Percentiles rank a stretch among this genome's conserved stretches.
Conservation (phyloP, 805 yeast genomes). For the Cyberlindnera galapagoensis region DNA sequence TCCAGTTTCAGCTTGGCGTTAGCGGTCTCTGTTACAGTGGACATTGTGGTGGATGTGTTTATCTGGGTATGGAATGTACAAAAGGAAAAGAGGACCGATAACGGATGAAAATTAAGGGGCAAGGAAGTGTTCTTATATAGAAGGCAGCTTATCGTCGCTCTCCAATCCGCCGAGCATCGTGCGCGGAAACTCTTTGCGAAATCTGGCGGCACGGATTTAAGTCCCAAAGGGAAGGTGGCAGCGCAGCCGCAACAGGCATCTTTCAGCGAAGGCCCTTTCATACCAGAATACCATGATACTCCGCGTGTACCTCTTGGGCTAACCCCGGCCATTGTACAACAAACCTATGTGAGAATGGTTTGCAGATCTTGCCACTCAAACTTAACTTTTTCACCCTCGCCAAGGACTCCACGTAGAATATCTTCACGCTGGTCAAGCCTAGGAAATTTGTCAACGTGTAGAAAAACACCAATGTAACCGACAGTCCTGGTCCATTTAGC, state of each 20-base stretch:
- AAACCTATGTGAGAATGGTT: slow-evolving; percentile 70
- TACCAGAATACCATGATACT: slow-evolving; percentile 73
- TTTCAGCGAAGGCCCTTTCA: too few species aligned
- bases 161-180: too few species aligned
- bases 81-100: slow-evolving; percentile 1
- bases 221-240: too few species aligned
- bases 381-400: slow-evolving; percentile 78
- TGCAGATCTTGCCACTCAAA: slow-evolving; percentile 64
- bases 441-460: slow-evolving; percentile 44
- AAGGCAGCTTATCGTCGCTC: too few species aligned
- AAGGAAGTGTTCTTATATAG: too few species aligned
- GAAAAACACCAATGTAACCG: slow-evolving; percentile 60
- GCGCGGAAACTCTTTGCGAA: too few species aligned
- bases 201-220: slow-evolving; percentile 19
- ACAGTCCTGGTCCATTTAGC: slow-evolving; percentile 79
- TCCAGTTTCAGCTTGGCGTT: slow-evolving; percentile 9
- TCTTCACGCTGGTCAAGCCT: slow-evolving; percentile 43
- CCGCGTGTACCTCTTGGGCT: slow-evolving; percentile 48
- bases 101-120: not conserved
- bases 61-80: not conserved
- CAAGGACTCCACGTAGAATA: slow-evolving; percentile 78
- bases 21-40: slow-evolving; percentile 6
- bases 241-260: too few species aligned
- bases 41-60: slow-evolving; percentile 2
- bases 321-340: slow-evolving; percentile 86